Evolutionary conservation across 2,329 filamentous ascomycete species (phyloP), one percentile per base, ranked within the genome.

Genomic region (Metarhizium album): DNA sequence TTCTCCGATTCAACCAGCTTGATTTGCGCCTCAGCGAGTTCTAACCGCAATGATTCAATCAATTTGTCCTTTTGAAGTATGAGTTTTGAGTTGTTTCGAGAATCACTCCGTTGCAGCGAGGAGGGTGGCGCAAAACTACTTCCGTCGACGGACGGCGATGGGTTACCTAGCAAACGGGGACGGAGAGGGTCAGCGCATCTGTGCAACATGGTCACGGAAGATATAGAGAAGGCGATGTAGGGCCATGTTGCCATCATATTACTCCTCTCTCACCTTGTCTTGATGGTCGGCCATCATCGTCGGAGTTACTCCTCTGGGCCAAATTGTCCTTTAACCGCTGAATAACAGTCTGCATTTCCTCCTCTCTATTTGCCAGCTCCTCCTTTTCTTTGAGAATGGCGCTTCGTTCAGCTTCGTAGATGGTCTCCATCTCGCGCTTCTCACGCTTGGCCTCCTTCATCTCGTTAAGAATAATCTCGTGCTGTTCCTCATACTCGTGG

Each of bases 1-100:
- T 96, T 95, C 69, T 97, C 90, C 50, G 93, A 83, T 67, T 97
- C 91, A 27, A 95, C 86, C 24, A 96, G 76, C 68, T 95, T 96
- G 70, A 96, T 94, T 67, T 97, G 90, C 22, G 88, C 85, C 67
- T 97, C 93, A 42, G 93, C 91, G 46, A 98, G 78, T 66, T 98
- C 93, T 24, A 97, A 79, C 51, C 91, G 82, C 55, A 98, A 75
- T 11, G 86, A 89, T 66, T 97, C 91, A 59, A 98, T 97, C 53
- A 96, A 75, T 70, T 94, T 93, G 70, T 98, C 93, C 67, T 97
- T 98, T 67, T 97, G 90, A 59, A 94, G 77, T 47, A 97, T 79
- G 48, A 95, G 75, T 67, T 91, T 94, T 14, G 90, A 94, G 68
- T 86, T 91, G 66, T 87, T 94, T 56, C 86, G 80, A 33, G 90